Evolutionary conservation across 2,329 filamentous ascomycete species (phyloP), one percentile per base, ranked within the genome.

Genomic region (Sclerotinia sclerotiorum): DNA sequence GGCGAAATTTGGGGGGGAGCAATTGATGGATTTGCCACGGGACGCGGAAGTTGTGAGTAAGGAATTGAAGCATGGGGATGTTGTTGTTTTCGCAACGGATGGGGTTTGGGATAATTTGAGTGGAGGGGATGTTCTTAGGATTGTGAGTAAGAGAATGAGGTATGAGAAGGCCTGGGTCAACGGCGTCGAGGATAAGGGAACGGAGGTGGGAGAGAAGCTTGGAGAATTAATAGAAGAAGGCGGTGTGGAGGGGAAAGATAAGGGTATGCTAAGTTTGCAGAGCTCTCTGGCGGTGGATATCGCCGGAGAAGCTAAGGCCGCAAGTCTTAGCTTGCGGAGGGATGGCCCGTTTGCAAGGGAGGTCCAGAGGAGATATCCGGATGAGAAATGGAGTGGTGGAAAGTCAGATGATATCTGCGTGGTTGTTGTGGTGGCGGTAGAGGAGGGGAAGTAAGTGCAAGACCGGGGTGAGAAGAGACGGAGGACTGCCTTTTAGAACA

Each of bases 381-480:
- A 89, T 49, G 94, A 98, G 79, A 87, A 88, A 69, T 99, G 92
- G 87, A 88, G 88, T 69, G 95, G 95, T 69, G 95, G 95, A 65
- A 99, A 99, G 80, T 87, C 96, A 27, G 95, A 99, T 78, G 95
- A 99, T 79, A 97, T 99, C 69, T 94, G 93, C 75, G 93, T 93
- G 5, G 83, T 99, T 63, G 89, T 94, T 19, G 87, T 89, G 44
- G 82, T 97, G 42, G 92, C 92, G 1, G 88, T 92, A 11, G 89
- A 94, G 73, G 87, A 89, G 70, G 76, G 71, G 39, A 75, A 71
- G 44, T 68, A 27, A 68, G 35, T 17, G 27, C 42, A 58, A 10
- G 39, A 35, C 24, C 15, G n/a, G 27, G 15, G 48, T 35, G 51
- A 39, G 2, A 49, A 56, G 52, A 58, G 52, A 24, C 4, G 42